Evolutionary conservation across 345 rosid genomes (phyloP), one percentile per base, ranked within the genome.

Genomic region (Euclidium syriacum): DNA sequence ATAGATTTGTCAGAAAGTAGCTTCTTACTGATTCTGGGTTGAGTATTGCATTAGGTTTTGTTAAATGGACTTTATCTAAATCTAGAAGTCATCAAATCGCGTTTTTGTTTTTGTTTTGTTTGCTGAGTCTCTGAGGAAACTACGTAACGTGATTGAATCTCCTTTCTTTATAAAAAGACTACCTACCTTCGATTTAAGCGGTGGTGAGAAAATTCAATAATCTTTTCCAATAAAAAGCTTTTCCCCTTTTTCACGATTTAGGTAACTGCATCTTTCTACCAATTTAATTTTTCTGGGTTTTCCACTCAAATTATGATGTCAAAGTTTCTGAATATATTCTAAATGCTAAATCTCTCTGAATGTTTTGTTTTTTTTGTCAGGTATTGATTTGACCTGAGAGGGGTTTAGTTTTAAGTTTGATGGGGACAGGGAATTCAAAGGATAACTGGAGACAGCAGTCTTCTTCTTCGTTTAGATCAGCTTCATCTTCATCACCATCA

Each of bases 371-470:
- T 12, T 38, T 19, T 34, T 48, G 65, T n/a, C 50, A 62, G 74
- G 25, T 20, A 46, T 25, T 42, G 27, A 34, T 20, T 42, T 68
- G 30, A 40, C 27, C 6, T 54, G 29, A 22, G 50, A 51, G 20
- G n/a, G 43, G 33, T 52, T 33, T 50, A 23, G 55, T 10, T 10
- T 56, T 20, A 16, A 51, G 47, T 62, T 71, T 56, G 55, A 91
- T 91, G 98, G 98, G 98, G 30, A 68, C 77, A 23, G 78, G 67
- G 35, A 77, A 56, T 71, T 91, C 98, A 4, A 88, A 60, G 64
- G 90, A 81, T 1, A 79, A 74, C 38, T 78, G 63, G 77, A 68
- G 86, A 75, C 78, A 78, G 60, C 49, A 30, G 58, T 73, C 86
- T 50, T 24, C 51, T 5, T 61, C 68, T 6, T 74, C 77, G 8